Conservation (phyloP, 2,329 filamentous ascomycete species). For the Xylaria arbuscula region DNA sequence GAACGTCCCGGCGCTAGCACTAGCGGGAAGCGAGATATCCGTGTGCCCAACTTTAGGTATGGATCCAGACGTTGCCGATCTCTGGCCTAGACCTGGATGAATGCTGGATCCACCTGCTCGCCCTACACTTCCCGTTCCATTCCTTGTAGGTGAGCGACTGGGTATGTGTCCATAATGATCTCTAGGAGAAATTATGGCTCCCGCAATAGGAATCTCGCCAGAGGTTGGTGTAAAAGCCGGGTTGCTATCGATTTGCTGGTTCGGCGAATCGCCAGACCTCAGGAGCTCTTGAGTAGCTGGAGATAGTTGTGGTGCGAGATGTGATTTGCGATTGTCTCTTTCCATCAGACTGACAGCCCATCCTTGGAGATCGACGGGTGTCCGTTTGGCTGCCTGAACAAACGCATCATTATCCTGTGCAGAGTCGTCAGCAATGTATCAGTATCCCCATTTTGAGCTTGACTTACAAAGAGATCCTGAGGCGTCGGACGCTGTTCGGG, state of each 20-base stretch:
- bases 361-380: constrained; percentile 89
- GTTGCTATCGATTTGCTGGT: constrained; percentile 58
- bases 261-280: constrained; percentile 71
- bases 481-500: constrained; percentile 91
- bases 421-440: constrained; percentile 44
- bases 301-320: constrained; percentile 82
- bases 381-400: constrained; percentile 94
- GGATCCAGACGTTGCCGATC: constrained; percentile 64
- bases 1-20: constrained; percentile 64
- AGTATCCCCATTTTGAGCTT: constrained; percentile 7
- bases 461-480: constrained; percentile 86
- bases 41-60: constrained; percentile 60
- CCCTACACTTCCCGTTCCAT: constrained; percentile 60
- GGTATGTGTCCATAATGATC: constrained; percentile 58
- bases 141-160: constrained; percentile 64
- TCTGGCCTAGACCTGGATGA: constrained; percentile 65
- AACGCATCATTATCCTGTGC: constrained; percentile 88
- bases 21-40: constrained; percentile 52
- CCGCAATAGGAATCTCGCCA: constrained; percentile 76
- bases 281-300: constrained; percentile 82
- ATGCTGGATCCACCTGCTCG: constrained; percentile 57
- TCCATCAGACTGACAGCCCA: constrained; percentile 97
- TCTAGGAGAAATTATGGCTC: constrained; percentile 66
- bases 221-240: constrained; percentile 73
- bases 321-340: constrained; percentile 93